A percentile compares a stretch with the other conserved stretches of the same genome.
These are phyloP conservation scores for Arthrobotrys entomopaga DNA, from an alignment of 2,329 filamentous ascomycete species.

Conservation along the genomic window DNA sequence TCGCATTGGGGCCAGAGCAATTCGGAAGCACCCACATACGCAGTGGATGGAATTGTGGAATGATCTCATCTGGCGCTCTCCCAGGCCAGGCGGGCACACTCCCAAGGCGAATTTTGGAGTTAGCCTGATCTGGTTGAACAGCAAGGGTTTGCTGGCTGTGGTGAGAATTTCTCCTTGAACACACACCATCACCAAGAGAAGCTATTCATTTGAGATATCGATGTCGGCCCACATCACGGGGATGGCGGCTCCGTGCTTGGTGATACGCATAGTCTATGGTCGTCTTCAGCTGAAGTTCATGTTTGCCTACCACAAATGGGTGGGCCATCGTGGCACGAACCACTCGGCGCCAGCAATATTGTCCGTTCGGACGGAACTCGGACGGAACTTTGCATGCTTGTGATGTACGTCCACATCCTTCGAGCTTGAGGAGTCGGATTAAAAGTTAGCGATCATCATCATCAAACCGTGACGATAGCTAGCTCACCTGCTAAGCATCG, in stretches of 20 bases:
- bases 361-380: too few species aligned
- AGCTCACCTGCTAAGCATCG: too few species aligned
- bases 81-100: conserved; percentile 29
- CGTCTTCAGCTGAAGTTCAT: conserved; percentile 11
- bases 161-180: neutral
- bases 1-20: conserved; percentile 11
- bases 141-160: conserved; percentile 6
- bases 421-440: too few species aligned
- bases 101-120: conserved; percentile 48
- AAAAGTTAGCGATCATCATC: too few species aligned
- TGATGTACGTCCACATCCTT: too few species aligned
- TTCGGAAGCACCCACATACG: conserved; percentile 25
- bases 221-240: conserved; percentile 15
- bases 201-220: conserved; percentile 1
- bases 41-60: neutral
- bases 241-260: conserved; percentile 40
- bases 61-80: conserved; percentile 47
- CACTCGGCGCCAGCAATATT: too few species aligned
- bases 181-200: too few species aligned
- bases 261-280: conserved; percentile 3
- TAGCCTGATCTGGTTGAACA: conserved; percentile 23
- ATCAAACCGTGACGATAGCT: too few species aligned
- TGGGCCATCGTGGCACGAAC: neutral
- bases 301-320: conserved; percentile 22
- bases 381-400: too few species aligned